Base-by-base conservation (phyloP, 495 filamentous ascomycete species). In the Haplographium delicatum region DNA sequence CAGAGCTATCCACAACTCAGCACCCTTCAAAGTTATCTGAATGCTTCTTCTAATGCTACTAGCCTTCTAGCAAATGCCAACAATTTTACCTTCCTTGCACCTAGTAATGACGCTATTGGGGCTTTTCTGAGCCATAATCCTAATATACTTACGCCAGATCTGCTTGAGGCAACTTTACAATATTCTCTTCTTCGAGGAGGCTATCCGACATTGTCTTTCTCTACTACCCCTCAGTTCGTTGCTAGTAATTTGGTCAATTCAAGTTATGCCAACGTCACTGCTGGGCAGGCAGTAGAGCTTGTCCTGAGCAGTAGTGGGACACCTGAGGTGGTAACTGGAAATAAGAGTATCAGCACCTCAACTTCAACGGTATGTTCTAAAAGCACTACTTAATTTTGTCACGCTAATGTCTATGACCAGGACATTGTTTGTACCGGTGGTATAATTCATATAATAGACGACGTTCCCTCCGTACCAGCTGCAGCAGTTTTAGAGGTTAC, bases 171-270 rank as follows among this genome's bases (percentile, higher is more conserved):
- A 5, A 28, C 72, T 16, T 54, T 77, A 11, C 51, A 56, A 31
- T 78, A 78, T 55, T 71, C 74, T 47, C 61, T 76, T 33, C 51
- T 78, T 26, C 59, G 67, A 39, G 72, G 70, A 4, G 58, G 51
- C 1, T 64, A 63, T 15, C 52, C 53, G 22, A 61, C 72, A 3
- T 49, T 44, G 0, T 57, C 64, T 23, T 63, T 76, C 38, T 61
- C 59, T 5, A 54, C 58, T 16, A 69, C 61, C 16, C 61, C 65
- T 8, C 50, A 50, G 10, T 77, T 77, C 50, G 44, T 72, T 1
- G 67, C 66, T 2, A 73, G 65, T 3, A 53, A 63, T 37, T 57
- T 74, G 39, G 64, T 51, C 28, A 41, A 54, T 30, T 8, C 38
- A 2, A 42, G 7, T 2, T 61, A 57, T 35, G 22, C 61, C 7